phyloP scores from a whole-genome alignment of 1,284 basidiomycete genomes.

The Ceraceosorus guamensis region DNA sequence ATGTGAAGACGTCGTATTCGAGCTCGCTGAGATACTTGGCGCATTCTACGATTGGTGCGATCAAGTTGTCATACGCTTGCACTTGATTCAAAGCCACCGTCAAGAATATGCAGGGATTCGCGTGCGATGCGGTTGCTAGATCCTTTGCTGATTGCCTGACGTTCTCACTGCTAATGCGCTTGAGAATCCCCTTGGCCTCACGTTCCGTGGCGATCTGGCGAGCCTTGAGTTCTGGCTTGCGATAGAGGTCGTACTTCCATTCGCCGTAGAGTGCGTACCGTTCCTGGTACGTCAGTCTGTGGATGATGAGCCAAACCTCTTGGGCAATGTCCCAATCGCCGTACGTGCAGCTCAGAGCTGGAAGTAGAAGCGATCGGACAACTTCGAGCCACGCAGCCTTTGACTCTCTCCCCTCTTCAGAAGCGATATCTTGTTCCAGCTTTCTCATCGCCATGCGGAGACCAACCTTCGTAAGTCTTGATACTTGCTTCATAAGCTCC shows the following conservation, averaged over 20 bases:
- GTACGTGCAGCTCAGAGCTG: conserved; percentile 74
- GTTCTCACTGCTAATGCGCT: conserved; percentile 29
- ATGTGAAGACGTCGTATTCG: conserved; percentile 88
- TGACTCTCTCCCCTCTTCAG: conserved; percentile 20
- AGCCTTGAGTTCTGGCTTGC: conserved; percentile 49
- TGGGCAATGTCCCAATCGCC: conserved; percentile 59
- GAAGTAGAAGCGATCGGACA: conserved; percentile 72
- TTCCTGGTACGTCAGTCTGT: conserved; percentile 66
- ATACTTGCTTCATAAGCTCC: conserved; percentile 34
- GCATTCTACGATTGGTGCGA: conserved; percentile 81
- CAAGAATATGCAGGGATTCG: conserved; percentile 89
- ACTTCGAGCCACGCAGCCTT: conserved; percentile 66
- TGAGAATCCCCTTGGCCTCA: conserved; percentile 49
- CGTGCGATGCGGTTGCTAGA: conserved; percentile 89
- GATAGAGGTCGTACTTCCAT: conserved; percentile 69
- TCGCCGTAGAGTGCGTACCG: conserved; percentile 91
- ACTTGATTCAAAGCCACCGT: conserved; percentile 82
- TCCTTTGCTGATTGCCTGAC: conserved; percentile 64
- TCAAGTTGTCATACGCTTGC: conserved; percentile 93
- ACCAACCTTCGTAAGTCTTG: conserved; percentile 26
- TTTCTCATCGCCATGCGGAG: conserved; percentile 13
- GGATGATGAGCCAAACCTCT: conserved; percentile 56
- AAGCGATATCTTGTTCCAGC: not conserved
- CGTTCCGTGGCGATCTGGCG: conserved; percentile 55
- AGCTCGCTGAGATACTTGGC: conserved; percentile 80